phyloP scores from a whole-genome alignment of 78 protist genomes.

The Isochrysis galbana region DNA sequence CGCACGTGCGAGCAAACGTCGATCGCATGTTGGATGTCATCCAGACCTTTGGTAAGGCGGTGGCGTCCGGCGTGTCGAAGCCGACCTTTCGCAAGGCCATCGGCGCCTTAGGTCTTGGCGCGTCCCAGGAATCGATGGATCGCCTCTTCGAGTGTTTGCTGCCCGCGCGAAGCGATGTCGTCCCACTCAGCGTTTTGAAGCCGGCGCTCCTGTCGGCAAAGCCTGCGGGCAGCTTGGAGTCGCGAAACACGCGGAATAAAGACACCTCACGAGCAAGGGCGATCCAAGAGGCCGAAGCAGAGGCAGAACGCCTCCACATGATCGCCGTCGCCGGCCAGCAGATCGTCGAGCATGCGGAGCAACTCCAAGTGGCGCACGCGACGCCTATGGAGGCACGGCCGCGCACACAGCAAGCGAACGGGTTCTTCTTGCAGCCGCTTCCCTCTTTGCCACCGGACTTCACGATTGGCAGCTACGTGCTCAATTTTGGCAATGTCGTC shows the following conservation, averaged over 20 bases:
- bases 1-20: neutral
- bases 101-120: neutral
- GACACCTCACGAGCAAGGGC: no score
- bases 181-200: no score
- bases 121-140: no score
- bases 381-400: neutral
- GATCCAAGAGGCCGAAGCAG: neutral
- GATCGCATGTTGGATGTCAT: neutral
- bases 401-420: neutral
- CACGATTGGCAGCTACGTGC: slow-evolving; percentile 36
- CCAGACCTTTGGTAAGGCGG: neutral
- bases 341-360: no score
- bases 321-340: neutral
- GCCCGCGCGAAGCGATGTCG: no score
- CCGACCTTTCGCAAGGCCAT: neutral
- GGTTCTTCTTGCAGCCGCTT: neutral
- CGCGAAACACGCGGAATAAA: neutral
- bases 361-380: no score
- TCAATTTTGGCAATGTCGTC: slow-evolving; percentile 71
- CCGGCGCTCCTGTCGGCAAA: no score
- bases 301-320: neutral
- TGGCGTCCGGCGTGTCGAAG: neutral
- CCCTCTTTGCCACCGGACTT: neutral
- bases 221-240: no score
- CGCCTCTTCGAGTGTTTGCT: neutral